Conservation (phyloP, 805 yeast species). For the Ogataea ramenticola region DNA sequence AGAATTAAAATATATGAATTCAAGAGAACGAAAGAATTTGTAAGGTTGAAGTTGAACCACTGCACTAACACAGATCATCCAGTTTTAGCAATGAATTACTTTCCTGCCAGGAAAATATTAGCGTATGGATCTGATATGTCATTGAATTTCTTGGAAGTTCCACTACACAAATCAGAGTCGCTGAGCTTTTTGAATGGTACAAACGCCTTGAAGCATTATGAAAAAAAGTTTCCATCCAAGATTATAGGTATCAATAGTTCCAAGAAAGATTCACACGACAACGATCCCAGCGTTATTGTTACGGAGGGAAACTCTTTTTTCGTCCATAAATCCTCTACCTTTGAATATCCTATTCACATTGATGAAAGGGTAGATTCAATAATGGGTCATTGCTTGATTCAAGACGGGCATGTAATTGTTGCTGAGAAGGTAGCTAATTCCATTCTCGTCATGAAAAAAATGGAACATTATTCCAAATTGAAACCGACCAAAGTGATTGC, state of each 20-base stretch:
- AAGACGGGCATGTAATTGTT: constrained; percentile 5
- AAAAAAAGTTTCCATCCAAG: constrained; percentile 4
- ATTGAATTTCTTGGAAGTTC: too few relatives aligned
- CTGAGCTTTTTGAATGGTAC: too few relatives aligned
- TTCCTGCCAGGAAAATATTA: too few relatives aligned
- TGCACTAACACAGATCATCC: constrained; percentile 15
- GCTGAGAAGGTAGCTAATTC: constrained; percentile 16
- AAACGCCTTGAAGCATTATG: too few relatives aligned
- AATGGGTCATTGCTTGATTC: constrained; percentile 16
- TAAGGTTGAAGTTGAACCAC: constrained; percentile 10
- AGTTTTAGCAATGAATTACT: constrained; percentile 15
- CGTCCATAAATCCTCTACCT: background rate
- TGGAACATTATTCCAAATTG: too few relatives aligned
- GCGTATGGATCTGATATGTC: too few relatives aligned
- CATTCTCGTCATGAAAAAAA: constrained; percentile 8
- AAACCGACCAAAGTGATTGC: too few relatives aligned
- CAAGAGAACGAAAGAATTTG: constrained; percentile 6
- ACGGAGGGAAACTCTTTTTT: constrained; percentile 23
- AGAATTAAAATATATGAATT: background rate
- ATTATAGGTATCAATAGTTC: constrained; percentile 17
- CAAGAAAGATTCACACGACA: constrained; percentile 6
- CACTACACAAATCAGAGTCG: too few relatives aligned
- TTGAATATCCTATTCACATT: background rate
- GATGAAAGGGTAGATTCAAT: constrained; percentile 16
- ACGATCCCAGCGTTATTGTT: constrained; percentile 11